These are phyloP conservation scores for Penicillium capsulatum DNA, from an alignment of 2,329 filamentous ascomycete species.

Conservation along the genomic window DNA sequence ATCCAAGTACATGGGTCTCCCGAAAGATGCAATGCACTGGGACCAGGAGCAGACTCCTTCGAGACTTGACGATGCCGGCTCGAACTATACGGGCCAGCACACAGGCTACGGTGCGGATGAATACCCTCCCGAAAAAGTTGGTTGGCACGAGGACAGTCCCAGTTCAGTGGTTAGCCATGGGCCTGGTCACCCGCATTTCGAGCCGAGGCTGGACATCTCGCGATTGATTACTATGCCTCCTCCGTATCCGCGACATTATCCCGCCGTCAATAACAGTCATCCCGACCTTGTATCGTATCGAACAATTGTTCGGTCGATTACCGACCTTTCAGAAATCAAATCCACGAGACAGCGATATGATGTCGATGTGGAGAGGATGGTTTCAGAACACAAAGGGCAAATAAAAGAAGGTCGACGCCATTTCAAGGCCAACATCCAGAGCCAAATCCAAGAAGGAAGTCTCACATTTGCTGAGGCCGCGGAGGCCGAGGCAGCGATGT, in stretches of 20 bases:
- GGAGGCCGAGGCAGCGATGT: slow-evolving; percentile 71
- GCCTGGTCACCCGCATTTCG: slow-evolving; percentile 35
- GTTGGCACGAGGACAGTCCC: slow-evolving; percentile 50
- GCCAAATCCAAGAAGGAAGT: slow-evolving; percentile 70
- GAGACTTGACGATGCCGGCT: slow-evolving; percentile 24
- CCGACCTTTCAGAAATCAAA: slow-evolving; percentile 68
- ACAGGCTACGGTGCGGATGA: slow-evolving; percentile 50
- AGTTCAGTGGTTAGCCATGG: slow-evolving; percentile 17
- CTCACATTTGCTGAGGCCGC: slow-evolving; percentile 81
- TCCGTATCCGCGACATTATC: slow-evolving; percentile 89
- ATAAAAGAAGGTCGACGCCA: slow-evolving; percentile 59
- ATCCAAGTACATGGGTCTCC: slow-evolving; percentile 94
- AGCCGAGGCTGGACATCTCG: slow-evolving; percentile 72
- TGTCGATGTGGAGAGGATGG: slow-evolving; percentile 50
- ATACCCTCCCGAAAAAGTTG: slow-evolving; percentile 63
- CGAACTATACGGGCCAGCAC: slow-evolving; percentile 23
- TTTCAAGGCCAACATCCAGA: slow-evolving; percentile 70
- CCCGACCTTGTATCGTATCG: slow-evolving; percentile 79
- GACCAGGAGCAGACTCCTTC: slow-evolving; percentile 40
- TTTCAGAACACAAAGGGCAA: slow-evolving; percentile 51
- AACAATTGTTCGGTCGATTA: slow-evolving; percentile 66
- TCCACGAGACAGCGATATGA: slow-evolving; percentile 56
- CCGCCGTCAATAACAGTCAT: slow-evolving; percentile 93
- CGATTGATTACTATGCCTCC: slow-evolving; percentile 88
- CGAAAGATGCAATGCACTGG: slow-evolving; percentile 71